Percentiles rank a stretch among this genome's conserved stretches.
phyloP scores from a whole-genome alignment of 2,329 filamentous ascomycete genomes.

The Alternaria viburni region DNA sequence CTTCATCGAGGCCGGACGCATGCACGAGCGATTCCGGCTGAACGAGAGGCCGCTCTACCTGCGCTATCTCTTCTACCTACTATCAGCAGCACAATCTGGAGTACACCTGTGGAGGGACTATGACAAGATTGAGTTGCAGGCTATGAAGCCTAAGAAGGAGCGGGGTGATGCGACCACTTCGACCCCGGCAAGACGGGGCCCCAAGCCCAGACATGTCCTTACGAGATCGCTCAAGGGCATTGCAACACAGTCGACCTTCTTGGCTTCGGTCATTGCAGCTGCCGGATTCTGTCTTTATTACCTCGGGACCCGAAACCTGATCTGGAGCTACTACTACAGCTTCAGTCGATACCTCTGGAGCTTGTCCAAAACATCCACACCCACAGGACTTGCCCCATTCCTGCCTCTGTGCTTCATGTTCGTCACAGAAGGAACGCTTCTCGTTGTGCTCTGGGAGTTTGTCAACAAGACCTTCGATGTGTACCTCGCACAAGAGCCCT shows the following conservation, averaged over 20 bases:
- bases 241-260: slow-evolving; percentile 18
- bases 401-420: slow-evolving; percentile 61
- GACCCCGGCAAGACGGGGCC: slow-evolving; percentile 7
- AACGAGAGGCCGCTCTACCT: slow-evolving; percentile 90
- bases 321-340: slow-evolving; percentile 64
- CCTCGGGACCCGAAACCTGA: slow-evolving; percentile 30
- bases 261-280: slow-evolving; percentile 58
- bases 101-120: slow-evolving; percentile 75
- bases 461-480: slow-evolving; percentile 78
- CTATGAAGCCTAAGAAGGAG: slow-evolving; percentile 32
- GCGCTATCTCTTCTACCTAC: slow-evolving; percentile 70
- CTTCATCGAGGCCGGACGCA: slow-evolving; percentile 73
- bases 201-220: slow-evolving; percentile 30
- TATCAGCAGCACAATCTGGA: slow-evolving; percentile 73
- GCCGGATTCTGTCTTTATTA: slow-evolving; percentile 36
- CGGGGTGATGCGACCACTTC: slow-evolving; percentile 15
- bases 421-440: slow-evolving; percentile 64
- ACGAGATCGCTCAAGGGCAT: slow-evolving; percentile 23
- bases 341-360: slow-evolving; percentile 77
- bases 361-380: slow-evolving; percentile 69
- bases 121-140: slow-evolving; percentile 67
- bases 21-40: slow-evolving; percentile 72
- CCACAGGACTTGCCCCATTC: slow-evolving; percentile 64
- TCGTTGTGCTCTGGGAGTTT: slow-evolving; percentile 77
- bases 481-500: slow-evolving; percentile 79